Conservation (phyloP, 129 eudicot species). For the Erigeron canadensis region DNA sequence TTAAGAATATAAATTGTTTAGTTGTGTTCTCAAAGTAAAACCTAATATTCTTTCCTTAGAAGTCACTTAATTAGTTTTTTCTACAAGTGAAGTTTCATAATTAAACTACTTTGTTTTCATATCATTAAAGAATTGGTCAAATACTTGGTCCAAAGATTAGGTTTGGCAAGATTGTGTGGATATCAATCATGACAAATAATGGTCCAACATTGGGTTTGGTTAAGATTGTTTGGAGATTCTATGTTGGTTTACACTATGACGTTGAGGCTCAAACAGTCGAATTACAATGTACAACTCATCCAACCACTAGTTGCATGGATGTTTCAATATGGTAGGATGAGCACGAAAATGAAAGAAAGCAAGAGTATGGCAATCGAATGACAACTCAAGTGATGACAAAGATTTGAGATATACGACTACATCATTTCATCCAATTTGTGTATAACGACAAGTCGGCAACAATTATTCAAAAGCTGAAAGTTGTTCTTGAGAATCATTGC, state of each 20-base stretch:
- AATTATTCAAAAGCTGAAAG: background rate
- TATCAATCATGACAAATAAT: background rate
- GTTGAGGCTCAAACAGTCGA: background rate
- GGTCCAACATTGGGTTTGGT: conserved; percentile 19
- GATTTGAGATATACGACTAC: background rate
- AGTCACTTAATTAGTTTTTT: background rate
- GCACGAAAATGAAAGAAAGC: background rate
- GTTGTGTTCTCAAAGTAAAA: background rate
- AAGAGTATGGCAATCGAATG: background rate
- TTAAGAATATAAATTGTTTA: conserved; percentile 19
- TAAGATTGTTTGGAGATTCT: conserved; percentile 14
- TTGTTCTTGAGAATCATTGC: background rate
- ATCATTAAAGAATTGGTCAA: conserved; percentile 16
- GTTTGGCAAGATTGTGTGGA: conserved; percentile 11
- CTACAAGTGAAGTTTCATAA: background rate
- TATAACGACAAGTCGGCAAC: background rate
- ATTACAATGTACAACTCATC: background rate
- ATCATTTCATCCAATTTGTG: background rate
- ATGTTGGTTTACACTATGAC: conserved; percentile 2
- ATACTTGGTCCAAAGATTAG: background rate
- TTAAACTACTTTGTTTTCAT: background rate
- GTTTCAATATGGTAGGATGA: background rate
- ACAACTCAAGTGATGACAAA: background rate
- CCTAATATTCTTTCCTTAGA: background rate
- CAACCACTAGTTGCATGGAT: background rate